Conservation (phyloP, 345 rosid genomes). For the Boechera stricta region DNA sequence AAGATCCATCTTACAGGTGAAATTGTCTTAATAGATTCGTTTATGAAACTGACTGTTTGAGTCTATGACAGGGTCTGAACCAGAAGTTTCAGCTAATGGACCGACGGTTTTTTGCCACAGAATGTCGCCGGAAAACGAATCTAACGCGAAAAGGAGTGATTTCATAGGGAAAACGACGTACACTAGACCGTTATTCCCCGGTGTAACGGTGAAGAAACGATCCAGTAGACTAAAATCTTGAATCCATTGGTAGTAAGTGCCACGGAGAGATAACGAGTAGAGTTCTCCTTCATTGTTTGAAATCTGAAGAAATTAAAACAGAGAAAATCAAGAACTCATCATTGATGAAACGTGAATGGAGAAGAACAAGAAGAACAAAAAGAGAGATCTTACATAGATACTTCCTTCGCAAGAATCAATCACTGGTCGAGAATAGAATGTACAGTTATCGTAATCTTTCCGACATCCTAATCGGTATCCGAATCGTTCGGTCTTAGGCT, state of each 20-base stretch:
- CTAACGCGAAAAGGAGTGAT: conserved; percentile 64
- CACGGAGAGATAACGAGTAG: conserved; percentile 73
- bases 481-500: conserved; percentile 60
- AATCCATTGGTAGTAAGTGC: conserved; percentile 72
- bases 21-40: not conserved
- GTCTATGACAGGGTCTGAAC: conserved; percentile 62
- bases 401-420: conserved; percentile 78
- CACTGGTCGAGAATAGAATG: conserved; percentile 67
- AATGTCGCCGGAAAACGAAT: conserved; percentile 68
- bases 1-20: conserved; percentile 17
- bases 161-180: conserved; percentile 62
- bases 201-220: conserved; percentile 59
- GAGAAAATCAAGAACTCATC: not conserved
- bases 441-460: conserved; percentile 60
- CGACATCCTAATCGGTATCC: conserved; percentile 78
- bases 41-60: conserved; percentile 56
- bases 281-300: conserved; percentile 77
- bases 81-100: conserved; percentile 55
- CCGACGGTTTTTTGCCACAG: conserved; percentile 74
- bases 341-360: not conserved
- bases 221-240: conserved; percentile 72
- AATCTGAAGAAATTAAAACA: conserved; percentile 54
- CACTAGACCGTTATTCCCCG: conserved; percentile 76
- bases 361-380: not conserved
- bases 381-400: conserved; percentile 59